Evolutionary conservation across 2,329 filamentous ascomycete genomes (phyloP).

Genomic region (Exophiala viscosa): DNA sequence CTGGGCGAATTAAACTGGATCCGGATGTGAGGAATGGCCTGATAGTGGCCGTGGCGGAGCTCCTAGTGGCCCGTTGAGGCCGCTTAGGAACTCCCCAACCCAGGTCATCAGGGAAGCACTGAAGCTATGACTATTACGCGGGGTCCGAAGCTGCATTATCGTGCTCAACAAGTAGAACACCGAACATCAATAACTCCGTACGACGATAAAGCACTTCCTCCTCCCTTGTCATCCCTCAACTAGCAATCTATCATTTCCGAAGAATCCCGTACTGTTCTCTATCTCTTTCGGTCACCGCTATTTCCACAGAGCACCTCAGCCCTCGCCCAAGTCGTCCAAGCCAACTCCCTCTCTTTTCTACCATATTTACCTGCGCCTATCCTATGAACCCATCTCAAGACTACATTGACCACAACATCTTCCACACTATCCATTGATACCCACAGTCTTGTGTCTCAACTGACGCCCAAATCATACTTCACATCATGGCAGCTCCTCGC

Average conservation of each 20-base stretch:
- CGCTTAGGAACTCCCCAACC: too few species aligned
- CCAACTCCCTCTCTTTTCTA: neutral
- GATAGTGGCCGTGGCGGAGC: neutral
- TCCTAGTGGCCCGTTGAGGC: neutral
- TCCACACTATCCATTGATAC: constrained; percentile 26
- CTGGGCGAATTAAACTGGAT: neutral
- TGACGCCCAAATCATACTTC: neutral
- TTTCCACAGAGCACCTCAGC: neutral
- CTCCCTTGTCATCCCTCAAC: too few species aligned
- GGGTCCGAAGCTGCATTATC: too few species aligned
- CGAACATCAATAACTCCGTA: too few species aligned
- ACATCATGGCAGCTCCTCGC: constrained; percentile 43
- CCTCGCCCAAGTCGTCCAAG: too few species aligned
- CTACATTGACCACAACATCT: constrained; percentile 29
- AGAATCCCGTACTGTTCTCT: neutral
- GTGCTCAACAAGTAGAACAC: too few species aligned
- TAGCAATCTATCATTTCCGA: too few species aligned
- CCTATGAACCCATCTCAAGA: constrained; percentile 28
- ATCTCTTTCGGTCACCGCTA: constrained; percentile 2
- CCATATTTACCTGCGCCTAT: neutral
- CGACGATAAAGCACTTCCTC: too few species aligned
- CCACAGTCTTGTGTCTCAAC: neutral
- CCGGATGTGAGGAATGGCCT: neutral
- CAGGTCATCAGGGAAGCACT: too few species aligned
- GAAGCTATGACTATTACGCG: too few species aligned